phyloP scores from a whole-genome alignment of 2,329 filamentous ascomycete genomes.

The Cordyceps pruinosa region DNA sequence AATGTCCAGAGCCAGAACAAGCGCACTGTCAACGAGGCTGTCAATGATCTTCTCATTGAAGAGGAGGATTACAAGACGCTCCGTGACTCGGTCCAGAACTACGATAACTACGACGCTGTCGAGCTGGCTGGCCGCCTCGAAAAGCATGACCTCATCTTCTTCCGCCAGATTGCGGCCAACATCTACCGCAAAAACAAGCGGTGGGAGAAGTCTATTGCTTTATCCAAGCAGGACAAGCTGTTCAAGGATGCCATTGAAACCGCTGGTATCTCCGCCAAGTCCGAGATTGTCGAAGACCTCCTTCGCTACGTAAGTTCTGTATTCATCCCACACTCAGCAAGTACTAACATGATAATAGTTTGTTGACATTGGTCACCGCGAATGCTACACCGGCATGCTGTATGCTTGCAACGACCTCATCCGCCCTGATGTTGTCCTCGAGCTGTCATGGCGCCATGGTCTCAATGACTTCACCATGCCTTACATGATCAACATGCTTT shows the following conservation, averaged over 20 bases:
- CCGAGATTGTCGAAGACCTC: conserved; percentile 89
- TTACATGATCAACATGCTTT: conserved; percentile 98
- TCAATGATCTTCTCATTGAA: conserved; percentile 95
- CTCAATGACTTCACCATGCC: conserved; percentile 98
- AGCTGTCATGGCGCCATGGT: conserved; percentile 94
- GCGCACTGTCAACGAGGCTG: conserved; percentile 93
- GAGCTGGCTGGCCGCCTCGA: conserved; percentile 87
- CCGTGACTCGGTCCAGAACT: conserved; percentile 94
- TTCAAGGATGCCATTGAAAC: conserved; percentile 99
- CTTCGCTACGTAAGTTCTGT: conserved; percentile 80
- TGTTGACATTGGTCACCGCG: conserved; percentile 96
- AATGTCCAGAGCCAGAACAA: conserved; percentile 98
- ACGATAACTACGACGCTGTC: conserved; percentile 97
- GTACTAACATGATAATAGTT: conserved; percentile 56
- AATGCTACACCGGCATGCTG: conserved; percentile 99
- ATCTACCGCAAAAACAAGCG: conserved; percentile 99
- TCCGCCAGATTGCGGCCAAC: conserved; percentile 94
- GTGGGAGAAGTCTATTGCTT: conserved; percentile 96
- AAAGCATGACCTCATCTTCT: conserved; percentile 97
- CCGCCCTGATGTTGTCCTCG: conserved; percentile 83
- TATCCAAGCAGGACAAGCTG: conserved; percentile 98
- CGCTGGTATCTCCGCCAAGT: conserved; percentile 82
- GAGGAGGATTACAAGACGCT: conserved; percentile 99
- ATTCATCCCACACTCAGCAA: not conserved
- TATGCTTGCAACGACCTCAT: conserved; percentile 98